Percentiles rank a stretch among this genome's conserved stretches.
These are phyloP conservation scores for Amanita inopinata DNA, from an alignment of 768 basidiomycete genomes.

Conservation along the genomic window DNA sequence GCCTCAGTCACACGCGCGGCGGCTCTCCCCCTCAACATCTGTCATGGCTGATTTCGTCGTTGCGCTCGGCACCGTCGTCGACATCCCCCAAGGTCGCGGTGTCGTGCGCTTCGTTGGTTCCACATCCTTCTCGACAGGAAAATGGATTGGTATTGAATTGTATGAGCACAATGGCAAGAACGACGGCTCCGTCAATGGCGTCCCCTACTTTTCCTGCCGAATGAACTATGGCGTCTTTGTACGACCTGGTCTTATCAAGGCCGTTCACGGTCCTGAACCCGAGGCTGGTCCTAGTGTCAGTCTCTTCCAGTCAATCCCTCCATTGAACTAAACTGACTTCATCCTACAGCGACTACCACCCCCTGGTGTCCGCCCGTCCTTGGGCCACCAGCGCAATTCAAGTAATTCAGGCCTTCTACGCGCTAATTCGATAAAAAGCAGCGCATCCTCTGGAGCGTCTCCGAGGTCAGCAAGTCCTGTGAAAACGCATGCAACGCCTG, in stretches of 20 bases:
- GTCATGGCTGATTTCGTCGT: constrained; percentile 19
- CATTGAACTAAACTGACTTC: constrained; percentile 4
- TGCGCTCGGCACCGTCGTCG: constrained; percentile 62
- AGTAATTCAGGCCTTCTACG: constrained; percentile 35
- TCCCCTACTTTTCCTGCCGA: constrained; percentile 75
- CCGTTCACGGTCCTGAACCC: constrained; percentile 39
- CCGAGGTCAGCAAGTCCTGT: constrained; percentile 60
- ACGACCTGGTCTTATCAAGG: constrained; percentile 72
- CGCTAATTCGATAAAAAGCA: constrained; percentile 27
- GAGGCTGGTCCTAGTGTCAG: constrained; percentile 19
- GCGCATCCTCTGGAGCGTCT: constrained; percentile 37
- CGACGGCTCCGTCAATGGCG: constrained; percentile 78
- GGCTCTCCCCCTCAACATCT: not conserved
- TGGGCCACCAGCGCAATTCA: constrained; percentile 54
- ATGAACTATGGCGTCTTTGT: constrained; percentile 82
- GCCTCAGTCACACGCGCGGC: too few species aligned
- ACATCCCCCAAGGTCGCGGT: constrained; percentile 73
- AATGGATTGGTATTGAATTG: constrained; percentile 94
- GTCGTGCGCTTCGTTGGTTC: constrained; percentile 78
- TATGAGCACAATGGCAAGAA: constrained; percentile 86
- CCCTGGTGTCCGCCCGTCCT: constrained; percentile 19
- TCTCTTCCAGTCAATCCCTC: not conserved
- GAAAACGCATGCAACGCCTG: constrained; percentile 27
- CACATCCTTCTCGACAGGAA: constrained; percentile 78
- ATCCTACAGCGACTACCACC: constrained; percentile 15